Evolutionary conservation across 805 yeast genomes (phyloP).

Genomic region (Scheffersomyces ergatensis): DNA sequence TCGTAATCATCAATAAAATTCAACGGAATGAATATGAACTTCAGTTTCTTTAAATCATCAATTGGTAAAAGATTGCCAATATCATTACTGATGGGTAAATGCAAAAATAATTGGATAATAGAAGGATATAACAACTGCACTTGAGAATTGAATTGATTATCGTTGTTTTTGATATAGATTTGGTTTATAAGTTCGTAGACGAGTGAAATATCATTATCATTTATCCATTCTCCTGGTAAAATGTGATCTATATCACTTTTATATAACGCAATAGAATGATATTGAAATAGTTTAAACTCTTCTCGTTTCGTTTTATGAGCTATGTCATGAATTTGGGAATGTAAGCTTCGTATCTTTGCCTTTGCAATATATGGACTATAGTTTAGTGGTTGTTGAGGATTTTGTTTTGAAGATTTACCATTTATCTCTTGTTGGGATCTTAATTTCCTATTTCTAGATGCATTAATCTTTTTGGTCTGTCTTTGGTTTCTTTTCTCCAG

Average conservation of each 20-base stretch:
- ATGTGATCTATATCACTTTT: conserved; percentile 57
- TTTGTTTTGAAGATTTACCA: background rate
- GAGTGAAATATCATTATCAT: conserved; percentile 66
- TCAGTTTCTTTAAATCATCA: conserved; percentile 29
- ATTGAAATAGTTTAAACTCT: conserved; percentile 39
- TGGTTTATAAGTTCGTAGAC: conserved; percentile 49
- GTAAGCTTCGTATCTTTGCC: conserved; percentile 15
- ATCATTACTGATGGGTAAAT: conserved; percentile 28
- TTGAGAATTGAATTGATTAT: conserved; percentile 15
- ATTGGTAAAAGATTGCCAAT: conserved; percentile 22
- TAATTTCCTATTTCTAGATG: conserved; percentile 14
- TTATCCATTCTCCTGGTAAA: conserved; percentile 68
- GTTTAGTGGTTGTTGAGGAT: background rate
- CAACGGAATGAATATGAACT: conserved; percentile 63
- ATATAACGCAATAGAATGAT: conserved; percentile 56
- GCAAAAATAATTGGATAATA: conserved; percentile 58
- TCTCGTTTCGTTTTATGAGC: conserved; percentile 3
- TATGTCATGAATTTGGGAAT: conserved; percentile 11
- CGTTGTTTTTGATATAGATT: conserved; percentile 14
- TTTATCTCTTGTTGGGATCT: conserved; percentile 11
- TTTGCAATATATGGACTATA: conserved; percentile 13
- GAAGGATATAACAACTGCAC: conserved; percentile 51
- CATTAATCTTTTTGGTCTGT: conserved; percentile 19
- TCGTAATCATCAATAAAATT: conserved; percentile 59
- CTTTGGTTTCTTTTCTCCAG: conserved; percentile 19